Base-by-base conservation (phyloP, 805 yeast genomes). In the Candida namnaoensis region DNA sequence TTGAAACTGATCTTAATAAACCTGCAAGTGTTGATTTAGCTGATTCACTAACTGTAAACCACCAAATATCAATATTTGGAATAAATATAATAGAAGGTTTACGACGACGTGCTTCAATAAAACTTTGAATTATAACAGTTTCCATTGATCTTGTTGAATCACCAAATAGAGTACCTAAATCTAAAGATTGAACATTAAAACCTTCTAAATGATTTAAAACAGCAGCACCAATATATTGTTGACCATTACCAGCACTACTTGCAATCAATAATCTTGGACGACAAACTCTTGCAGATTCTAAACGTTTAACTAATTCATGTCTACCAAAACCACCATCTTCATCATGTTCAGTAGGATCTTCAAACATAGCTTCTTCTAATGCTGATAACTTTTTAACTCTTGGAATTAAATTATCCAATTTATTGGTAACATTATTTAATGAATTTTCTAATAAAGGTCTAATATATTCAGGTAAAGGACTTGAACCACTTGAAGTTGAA, bases 51-150 rank as follows among this genome's bases (percentile, higher is more conserved):
- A 86, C 72, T 5, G 86, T 80, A 10, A 65, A 69, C 41, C 72
- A 66, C 88, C 96, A 88, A 9, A 80, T 73, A 44, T 88, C 88
- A 40, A 88, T 64, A 53, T 84, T 83, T 4, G 98, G 96, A 39
- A 93, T 76, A 56, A 76, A 83, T 3, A 93, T 64, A 13, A 93
- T 81, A 8, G 95, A 76, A 0, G 98, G 99, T 44, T 84, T 83
- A 47, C 91, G 95, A 54, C 95, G 76, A 48, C 85, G 76, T 6
- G 95, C 93, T 61, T 93, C 99, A 23, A 83, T 69, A 53, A 93
- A 82, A 35, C 84, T 72, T 56, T 87, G 96, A 27, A 91, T 85
- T 19, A 88, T 71, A 1, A 84, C 73, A 54, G 87, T 82, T 58
- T 93, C 99, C 1, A 91, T 80, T 0, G 95, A 76, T 51, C 86